Conservation (phyloP, 2,329 filamentous ascomycete genomes). For the Fusarium tjaetaba region DNA sequence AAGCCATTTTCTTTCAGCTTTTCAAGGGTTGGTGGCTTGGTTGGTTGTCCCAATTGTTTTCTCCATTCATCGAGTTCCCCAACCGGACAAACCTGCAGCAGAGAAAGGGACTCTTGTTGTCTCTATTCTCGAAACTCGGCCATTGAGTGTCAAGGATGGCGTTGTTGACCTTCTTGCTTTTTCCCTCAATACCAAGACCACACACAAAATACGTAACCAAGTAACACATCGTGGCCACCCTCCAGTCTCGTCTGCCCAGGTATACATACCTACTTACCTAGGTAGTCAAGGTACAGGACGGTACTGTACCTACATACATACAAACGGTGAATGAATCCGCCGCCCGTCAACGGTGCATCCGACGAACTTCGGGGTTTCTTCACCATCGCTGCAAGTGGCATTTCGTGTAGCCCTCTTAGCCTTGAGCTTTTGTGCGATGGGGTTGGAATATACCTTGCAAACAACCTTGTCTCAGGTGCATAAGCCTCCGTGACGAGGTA, state of each 20-base stretch:
- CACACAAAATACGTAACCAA: not conserved
- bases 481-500: not conserved
- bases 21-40: not conserved
- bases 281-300: not conserved
- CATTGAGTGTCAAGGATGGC: not conserved
- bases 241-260: not conserved
- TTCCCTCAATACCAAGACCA: slow-evolving; percentile 10
- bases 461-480: slow-evolving; percentile 21
- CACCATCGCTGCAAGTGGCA: slow-evolving; percentile 27
- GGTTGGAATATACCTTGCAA: slow-evolving; percentile 26
- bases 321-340: not conserved
- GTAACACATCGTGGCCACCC: slow-evolving; percentile 16
- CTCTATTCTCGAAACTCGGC: not conserved
- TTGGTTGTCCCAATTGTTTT: slow-evolving; percentile 13
- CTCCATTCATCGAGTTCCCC: slow-evolving; percentile 1
- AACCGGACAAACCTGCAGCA: not conserved
- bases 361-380: slow-evolving; percentile 32
- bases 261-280: not conserved
- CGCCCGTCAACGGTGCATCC: slow-evolving; percentile 13
- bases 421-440: slow-evolving; percentile 9
- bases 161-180: slow-evolving; percentile 33
- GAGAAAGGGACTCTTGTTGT: not conserved
- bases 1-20: slow-evolving; percentile 1
- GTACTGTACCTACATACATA: not conserved
- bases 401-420: slow-evolving; percentile 11